A percentile compares a stretch with the other conserved stretches of the same genome.
phyloP scores from a whole-genome alignment of 2,329 filamentous ascomycete genomes.

The Arthrobotrys sphaeroides region DNA sequence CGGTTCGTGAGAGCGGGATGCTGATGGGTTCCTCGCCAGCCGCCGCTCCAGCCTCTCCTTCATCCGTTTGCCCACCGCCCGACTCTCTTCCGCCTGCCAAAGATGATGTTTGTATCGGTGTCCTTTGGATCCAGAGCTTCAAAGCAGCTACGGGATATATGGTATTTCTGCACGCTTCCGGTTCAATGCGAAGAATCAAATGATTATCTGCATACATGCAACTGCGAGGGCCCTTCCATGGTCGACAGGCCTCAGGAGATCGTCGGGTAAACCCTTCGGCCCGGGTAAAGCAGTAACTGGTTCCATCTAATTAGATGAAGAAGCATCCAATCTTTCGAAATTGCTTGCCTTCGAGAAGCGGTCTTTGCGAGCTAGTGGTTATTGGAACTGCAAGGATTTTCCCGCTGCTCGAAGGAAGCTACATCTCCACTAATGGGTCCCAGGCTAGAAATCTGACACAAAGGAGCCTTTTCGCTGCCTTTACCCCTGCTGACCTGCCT shows the following conservation, averaged over 20 bases:
- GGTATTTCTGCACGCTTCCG: conserved; percentile 3
- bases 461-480: conserved; percentile 50
- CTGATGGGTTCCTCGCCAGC: conserved; percentile 19
- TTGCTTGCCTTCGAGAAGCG: conserved; percentile 17
- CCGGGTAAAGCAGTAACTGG: conserved; percentile 34
- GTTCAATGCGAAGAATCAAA: conserved; percentile 49
- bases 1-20: conserved; percentile 30
- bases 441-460: conserved; percentile 50
- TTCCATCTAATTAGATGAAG: conserved; percentile 30
- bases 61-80: conserved; percentile 9
- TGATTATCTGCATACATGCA: conserved; percentile 41
- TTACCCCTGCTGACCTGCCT: conserved; percentile 52
- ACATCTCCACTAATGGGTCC: conserved; percentile 42
- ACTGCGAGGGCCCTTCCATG: conserved; percentile 11
- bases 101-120: background rate
- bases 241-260: conserved; percentile 18
- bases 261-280: conserved; percentile 49
- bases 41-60: conserved; percentile 22
- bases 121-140: background rate
- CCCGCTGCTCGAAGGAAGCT: conserved; percentile 53
- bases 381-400: conserved; percentile 42
- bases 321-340: conserved; percentile 29
- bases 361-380: conserved; percentile 40
- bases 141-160: conserved; percentile 2
- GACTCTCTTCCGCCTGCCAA: background rate